These are phyloP conservation scores for Talaromyces sp. DNA, from an alignment of 2,329 filamentous ascomycete genomes.

Conservation along the genomic window DNA sequence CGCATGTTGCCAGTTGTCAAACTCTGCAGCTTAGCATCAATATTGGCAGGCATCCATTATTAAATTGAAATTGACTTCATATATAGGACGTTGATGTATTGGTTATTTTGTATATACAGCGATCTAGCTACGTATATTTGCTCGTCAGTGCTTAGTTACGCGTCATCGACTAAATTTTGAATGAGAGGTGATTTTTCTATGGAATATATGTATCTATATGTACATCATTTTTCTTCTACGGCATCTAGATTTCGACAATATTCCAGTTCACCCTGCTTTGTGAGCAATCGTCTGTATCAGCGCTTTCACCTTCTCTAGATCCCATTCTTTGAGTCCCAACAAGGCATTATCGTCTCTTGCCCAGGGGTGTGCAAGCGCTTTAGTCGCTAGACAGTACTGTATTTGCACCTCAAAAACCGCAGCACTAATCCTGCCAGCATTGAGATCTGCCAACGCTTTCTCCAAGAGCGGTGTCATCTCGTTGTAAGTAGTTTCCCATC, in stretches of 20 bases:
- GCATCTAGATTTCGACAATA: not conserved
- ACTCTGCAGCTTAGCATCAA: not conserved
- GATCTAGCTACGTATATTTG: too few relatives aligned
- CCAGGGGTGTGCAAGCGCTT: slow-evolving; percentile 13
- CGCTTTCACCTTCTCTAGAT: not conserved
- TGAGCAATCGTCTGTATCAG: not conserved
- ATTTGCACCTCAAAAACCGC: slow-evolving; percentile 13
- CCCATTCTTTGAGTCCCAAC: slow-evolving; percentile 13
- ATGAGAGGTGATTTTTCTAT: not conserved
- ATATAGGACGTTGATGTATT: too few relatives aligned
- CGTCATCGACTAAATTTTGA: not conserved
- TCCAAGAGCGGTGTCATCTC: slow-evolving; percentile 13
- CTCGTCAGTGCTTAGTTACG: too few relatives aligned
- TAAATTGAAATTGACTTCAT: not conserved
- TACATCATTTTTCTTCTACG: not conserved
- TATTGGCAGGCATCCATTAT: not conserved
- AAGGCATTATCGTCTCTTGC: slow-evolving; percentile 13
- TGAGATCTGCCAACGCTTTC: slow-evolving; percentile 11
- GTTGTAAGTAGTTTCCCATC: slow-evolving; percentile 6
- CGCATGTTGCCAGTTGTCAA: not conserved
- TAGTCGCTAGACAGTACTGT: slow-evolving; percentile 12
- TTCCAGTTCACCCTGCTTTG: not conserved
- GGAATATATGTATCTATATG: not conserved
- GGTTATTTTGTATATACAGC: too few relatives aligned
- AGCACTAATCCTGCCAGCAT: slow-evolving; percentile 9